A percentile compares a stretch with the other conserved stretches of the same genome.
These are phyloP conservation scores for Coniophora puteana DNA, from an alignment of 1,284 basidiomycete genomes.

Conservation along the genomic window DNA sequence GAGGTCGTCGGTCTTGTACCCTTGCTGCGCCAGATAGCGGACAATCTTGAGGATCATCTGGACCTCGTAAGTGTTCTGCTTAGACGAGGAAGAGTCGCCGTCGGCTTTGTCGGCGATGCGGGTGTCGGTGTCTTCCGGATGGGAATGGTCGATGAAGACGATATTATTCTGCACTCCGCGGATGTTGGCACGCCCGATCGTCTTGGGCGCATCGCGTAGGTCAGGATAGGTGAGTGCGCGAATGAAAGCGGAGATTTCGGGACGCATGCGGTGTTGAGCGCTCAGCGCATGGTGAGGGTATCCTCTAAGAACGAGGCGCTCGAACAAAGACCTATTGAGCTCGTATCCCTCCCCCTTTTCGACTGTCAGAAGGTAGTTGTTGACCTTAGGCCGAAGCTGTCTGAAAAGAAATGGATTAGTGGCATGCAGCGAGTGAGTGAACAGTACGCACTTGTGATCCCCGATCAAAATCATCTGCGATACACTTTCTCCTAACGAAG, in stretches of 20 bases:
- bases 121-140: constrained; percentile 47
- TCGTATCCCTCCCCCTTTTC: constrained; percentile 65
- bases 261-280: constrained; percentile 66
- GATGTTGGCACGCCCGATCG: constrained; percentile 43
- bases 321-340: constrained; percentile 62
- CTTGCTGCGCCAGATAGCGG: constrained; percentile 61
- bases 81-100: constrained; percentile 46
- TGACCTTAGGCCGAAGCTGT: constrained; percentile 67
- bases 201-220: constrained; percentile 49
- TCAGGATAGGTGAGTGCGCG: constrained; percentile 61
- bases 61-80: constrained; percentile 56
- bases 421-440: constrained; percentile 1
- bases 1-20: constrained; percentile 54
- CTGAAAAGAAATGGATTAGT: constrained; percentile 27
- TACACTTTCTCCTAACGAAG: constrained; percentile 44
- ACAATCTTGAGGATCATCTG: constrained; percentile 63
- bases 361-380: constrained; percentile 55
- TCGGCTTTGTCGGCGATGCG: constrained; percentile 42
- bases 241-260: constrained; percentile 60
- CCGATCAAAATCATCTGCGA: constrained; percentile 61
- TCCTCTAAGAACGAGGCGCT: constrained; percentile 56
- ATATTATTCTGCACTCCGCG: constrained; percentile 53
- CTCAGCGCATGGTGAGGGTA: constrained; percentile 58
- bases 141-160: constrained; percentile 55
- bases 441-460: constrained; percentile 57